These are phyloP conservation scores for Cercospora canescens DNA, from an alignment of 2,329 filamentous ascomycete genomes.

Conservation along the genomic window DNA sequence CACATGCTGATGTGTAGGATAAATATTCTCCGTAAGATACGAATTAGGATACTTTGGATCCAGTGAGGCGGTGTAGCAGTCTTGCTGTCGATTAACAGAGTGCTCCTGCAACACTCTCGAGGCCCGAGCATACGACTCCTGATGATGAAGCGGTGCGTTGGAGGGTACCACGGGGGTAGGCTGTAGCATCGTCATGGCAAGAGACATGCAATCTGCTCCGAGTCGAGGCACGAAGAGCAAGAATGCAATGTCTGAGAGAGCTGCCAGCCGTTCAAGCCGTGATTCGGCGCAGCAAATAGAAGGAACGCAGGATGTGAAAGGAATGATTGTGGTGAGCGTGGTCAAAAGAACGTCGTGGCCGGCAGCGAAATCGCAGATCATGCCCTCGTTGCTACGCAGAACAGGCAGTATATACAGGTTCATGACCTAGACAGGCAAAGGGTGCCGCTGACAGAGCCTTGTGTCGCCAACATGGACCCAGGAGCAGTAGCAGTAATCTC, in stretches of 20 bases:
- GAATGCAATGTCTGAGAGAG: conserved; percentile 39
- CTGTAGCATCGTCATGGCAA: conserved; percentile 31
- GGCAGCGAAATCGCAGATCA: conserved; percentile 14
- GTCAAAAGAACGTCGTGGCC: conserved; percentile 20
- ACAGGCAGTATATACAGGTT: conserved; percentile 30
- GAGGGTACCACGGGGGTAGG: conserved; percentile 44
- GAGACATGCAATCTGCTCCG: conserved; percentile 22
- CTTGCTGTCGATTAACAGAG: conserved; percentile 41
- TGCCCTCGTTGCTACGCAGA: conserved; percentile 27
- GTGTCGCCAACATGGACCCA: conserved; percentile 31
- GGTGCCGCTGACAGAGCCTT: conserved; percentile 35
- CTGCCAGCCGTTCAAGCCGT: conserved; percentile 17
- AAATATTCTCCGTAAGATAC: conserved; percentile 32
- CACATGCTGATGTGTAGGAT: conserved; percentile 14
- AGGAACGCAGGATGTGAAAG: conserved; percentile 47
- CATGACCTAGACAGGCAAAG: conserved; percentile 25
- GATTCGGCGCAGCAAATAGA: conserved; percentile 32
- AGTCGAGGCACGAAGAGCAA: conserved; percentile 37
- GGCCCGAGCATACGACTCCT: conserved; percentile 28
- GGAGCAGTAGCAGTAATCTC: conserved; percentile 33
- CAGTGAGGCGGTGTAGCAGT: conserved; percentile 28
- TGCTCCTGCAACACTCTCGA: conserved; percentile 44
- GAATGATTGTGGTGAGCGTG: conserved; percentile 43
- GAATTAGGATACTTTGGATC: conserved; percentile 35
- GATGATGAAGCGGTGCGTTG: conserved; percentile 41